phyloP scores from a whole-genome alignment of 2,329 filamentous ascomycete genomes.

The Phialophora chinensis region DNA sequence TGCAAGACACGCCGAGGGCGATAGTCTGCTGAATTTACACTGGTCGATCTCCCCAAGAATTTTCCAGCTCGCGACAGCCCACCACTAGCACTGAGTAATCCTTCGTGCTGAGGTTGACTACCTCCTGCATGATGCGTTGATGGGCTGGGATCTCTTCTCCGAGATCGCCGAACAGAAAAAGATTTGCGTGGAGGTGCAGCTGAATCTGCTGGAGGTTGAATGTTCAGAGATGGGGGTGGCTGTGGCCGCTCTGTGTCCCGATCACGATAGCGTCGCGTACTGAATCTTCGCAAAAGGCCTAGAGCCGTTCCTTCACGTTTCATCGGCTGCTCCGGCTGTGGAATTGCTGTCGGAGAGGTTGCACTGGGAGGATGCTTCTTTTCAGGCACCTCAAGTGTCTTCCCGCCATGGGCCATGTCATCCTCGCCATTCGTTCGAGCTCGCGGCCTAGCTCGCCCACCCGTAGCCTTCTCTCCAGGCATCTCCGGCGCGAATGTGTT shows the following conservation, averaged over 20 bases:
- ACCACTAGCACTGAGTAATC: constrained; percentile 70
- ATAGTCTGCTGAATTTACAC: constrained; percentile 86
- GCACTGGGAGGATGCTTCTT: constrained; percentile 48
- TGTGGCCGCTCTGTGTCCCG: constrained; percentile 64
- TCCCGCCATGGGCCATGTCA: constrained; percentile 76
- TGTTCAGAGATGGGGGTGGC: constrained; percentile 76
- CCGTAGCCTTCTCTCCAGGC: constrained; percentile 84
- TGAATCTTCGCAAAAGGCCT: constrained; percentile 85
- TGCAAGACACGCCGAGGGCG: constrained; percentile 66
- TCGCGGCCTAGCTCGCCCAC: constrained; percentile 79
- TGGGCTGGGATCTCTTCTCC: constrained; percentile 61
- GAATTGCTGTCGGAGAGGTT: constrained; percentile 29
- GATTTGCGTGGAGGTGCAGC: constrained; percentile 75
- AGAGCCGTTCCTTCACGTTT: constrained; percentile 89
- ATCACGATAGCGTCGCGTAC: constrained; percentile 76
- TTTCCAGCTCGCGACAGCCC: constrained; percentile 65
- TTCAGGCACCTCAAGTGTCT: constrained; percentile 64
- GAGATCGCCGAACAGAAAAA: constrained; percentile 76
- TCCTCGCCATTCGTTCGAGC: constrained; percentile 95
- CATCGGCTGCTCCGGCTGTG: constrained; percentile 61
- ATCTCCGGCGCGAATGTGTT: constrained; percentile 85
- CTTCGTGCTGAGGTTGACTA: constrained; percentile 74
- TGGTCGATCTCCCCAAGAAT: constrained; percentile 82
- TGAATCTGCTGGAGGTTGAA: constrained; percentile 76
- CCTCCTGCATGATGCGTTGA: constrained; percentile 63